Base-by-base conservation (phyloP, 75 land plant species). In the Sequoia sempervirens region DNA sequence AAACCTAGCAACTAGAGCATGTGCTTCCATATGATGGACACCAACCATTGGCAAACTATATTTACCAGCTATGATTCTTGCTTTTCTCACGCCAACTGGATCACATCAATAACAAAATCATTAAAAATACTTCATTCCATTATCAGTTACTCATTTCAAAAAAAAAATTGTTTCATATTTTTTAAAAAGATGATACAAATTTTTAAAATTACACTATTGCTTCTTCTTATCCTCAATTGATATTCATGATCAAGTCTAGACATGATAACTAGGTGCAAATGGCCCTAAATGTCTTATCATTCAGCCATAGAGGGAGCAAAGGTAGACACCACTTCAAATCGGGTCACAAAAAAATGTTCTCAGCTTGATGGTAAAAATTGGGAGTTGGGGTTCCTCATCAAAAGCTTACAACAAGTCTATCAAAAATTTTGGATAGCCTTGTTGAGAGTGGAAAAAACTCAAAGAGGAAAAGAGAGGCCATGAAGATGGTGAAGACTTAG, bases 21-120 rank as follows among this genome's bases (percentile, higher is more conserved):
- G 99, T 56, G 99, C 99, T 84, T 98, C 99, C 99, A 98, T 98
- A 78, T 98, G 99, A 88, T 98, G 99, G 23, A 98, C 90, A 34
- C 95, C 93, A 82, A 98, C 84, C 68, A 97, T 87, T 38, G 99
- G 99, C 84, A 96, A 84, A 54, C 86, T 87, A 80, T 87, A 92
- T 34, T 46, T 84, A 46, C 97, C 89, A 81, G 99, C 94, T 81
- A 98, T 82, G 54, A 85, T 84, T 30, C 99, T 90, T 70, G 99
- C 99, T 83, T 98, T 98, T 38, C 86, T 85, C 50, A 98, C 99
- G 83, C 99, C 99, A 88, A 98, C 99, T 98, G 85, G 83, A 87
- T 28, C 28, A 38, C 53, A 41, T 7, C 52, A 88, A 36, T 26
- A 75, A 61, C 40, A 66, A 81, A 81, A 10, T 47, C 12, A n/a